Conservation (phyloP, 805 yeast species). For the Pichia cabralensis region DNA sequence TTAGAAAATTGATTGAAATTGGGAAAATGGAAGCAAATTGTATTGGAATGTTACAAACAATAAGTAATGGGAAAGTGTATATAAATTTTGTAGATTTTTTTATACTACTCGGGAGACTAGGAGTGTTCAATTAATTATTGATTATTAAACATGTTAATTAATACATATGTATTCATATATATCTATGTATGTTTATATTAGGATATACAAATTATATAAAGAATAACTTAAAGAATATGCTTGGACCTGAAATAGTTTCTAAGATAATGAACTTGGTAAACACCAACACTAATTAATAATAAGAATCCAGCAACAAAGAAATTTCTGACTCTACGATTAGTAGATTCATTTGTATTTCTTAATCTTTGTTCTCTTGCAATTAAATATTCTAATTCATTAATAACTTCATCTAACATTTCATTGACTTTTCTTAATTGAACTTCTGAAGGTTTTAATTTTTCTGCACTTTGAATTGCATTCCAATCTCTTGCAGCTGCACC, state of each 20-base stretch:
- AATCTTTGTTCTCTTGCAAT: slow-evolving; percentile 81
- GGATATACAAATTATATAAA: neutral
- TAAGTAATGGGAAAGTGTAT: slow-evolving; percentile 28
- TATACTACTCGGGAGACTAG: slow-evolving; percentile 27
- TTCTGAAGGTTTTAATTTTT: slow-evolving; percentile 88
- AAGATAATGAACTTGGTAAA: slow-evolving; percentile 87
- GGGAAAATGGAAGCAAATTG: slow-evolving; percentile 29
- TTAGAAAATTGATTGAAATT: slow-evolving; percentile 21
- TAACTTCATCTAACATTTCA: slow-evolving; percentile 76
- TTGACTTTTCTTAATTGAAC: slow-evolving; percentile 80
- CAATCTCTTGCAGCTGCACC: slow-evolving; percentile 98
- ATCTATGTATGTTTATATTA: neutral
- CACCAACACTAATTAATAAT: slow-evolving; percentile 69
- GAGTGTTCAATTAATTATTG: slow-evolving; percentile 1
- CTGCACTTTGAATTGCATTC: slow-evolving; percentile 89
- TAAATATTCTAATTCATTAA: slow-evolving; percentile 71
- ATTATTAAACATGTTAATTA: neutral
- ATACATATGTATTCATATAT: neutral
- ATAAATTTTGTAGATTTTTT: slow-evolving; percentile 39
- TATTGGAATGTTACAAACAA: slow-evolving; percentile 32
- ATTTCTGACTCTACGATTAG: slow-evolving; percentile 85
- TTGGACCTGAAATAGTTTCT: slow-evolving; percentile 86
- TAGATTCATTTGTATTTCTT: slow-evolving; percentile 95
- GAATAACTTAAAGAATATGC: slow-evolving; percentile 48
- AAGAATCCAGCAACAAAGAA: slow-evolving; percentile 66